A percentile compares a stretch with the other conserved stretches of the same genome.
These are phyloP conservation scores for Amylocarpus encephaloides DNA, from an alignment of 2,329 filamentous ascomycete genomes.

Conservation along the genomic window DNA sequence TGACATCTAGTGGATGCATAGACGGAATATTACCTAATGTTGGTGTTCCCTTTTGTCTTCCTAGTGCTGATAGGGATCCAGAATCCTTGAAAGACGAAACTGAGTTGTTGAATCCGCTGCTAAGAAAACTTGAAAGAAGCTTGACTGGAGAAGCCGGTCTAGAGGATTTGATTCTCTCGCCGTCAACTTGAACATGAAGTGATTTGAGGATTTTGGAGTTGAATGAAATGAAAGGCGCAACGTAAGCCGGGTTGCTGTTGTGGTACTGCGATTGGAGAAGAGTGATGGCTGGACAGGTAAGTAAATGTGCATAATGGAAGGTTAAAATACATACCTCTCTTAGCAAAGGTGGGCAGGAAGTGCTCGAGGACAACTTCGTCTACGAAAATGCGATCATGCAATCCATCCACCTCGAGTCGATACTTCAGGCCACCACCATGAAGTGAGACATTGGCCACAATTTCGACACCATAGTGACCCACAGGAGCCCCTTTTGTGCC, in stretches of 20 bases:
- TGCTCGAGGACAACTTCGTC: slow-evolving; percentile 69
- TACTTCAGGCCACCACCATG: slow-evolving; percentile 46
- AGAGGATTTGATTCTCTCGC: slow-evolving; percentile 61
- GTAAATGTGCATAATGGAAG: slow-evolving; percentile 11
- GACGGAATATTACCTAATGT: slow-evolving; percentile 38
- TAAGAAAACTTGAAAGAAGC: slow-evolving; percentile 75
- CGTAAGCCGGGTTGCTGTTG: slow-evolving; percentile 56
- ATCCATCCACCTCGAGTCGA: slow-evolving; percentile 52
- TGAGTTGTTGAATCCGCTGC: slow-evolving; percentile 46
- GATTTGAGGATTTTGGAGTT: slow-evolving; percentile 72
- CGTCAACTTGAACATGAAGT: slow-evolving; percentile 55
- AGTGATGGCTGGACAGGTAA: slow-evolving; percentile 56
- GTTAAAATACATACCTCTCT: slow-evolving; percentile 51
- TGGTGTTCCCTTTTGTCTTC: slow-evolving; percentile 30
- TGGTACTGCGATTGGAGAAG: slow-evolving; percentile 65
- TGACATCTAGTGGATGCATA: slow-evolving; percentile 29
- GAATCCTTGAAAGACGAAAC: slow-evolving; percentile 33
- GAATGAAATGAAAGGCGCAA: slow-evolving; percentile 65
- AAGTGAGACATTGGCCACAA: slow-evolving; percentile 57
- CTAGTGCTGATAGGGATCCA: slow-evolving; percentile 35
- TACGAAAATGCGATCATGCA: slow-evolving; percentile 64
- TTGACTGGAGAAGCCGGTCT: slow-evolving; percentile 85
- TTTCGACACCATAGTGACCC: slow-evolving; percentile 63
- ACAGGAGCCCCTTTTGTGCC: slow-evolving; percentile 60
- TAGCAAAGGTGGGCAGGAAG: slow-evolving; percentile 67